Evolutionary conservation across 2,329 filamentous ascomycete genomes (phyloP).

Genomic region (Sporothrix dimorphospora): DNA sequence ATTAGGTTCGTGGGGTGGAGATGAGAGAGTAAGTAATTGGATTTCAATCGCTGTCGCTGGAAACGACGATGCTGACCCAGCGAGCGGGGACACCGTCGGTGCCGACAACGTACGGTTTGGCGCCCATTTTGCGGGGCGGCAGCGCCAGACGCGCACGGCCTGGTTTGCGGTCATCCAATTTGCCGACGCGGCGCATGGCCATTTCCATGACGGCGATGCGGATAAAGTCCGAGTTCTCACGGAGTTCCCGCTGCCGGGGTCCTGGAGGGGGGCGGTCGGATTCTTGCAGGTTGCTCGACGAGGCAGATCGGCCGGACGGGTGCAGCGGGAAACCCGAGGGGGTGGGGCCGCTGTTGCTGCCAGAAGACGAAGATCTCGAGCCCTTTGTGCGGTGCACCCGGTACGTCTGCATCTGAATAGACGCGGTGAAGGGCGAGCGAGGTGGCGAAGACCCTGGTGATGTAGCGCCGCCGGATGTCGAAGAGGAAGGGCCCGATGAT

Average conservation of each 20-base stretch:
- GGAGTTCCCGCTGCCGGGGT: conserved; percentile 66
- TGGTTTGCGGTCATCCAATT: conserved; percentile 67
- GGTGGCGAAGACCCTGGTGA: conserved; percentile 1
- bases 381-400: conserved; percentile 53
- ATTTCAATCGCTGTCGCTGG: neutral
- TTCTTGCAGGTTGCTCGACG: conserved; percentile 13
- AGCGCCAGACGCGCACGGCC: conserved; percentile 69
- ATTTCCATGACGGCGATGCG: conserved; percentile 73
- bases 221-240: conserved; percentile 72
- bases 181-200: conserved; percentile 69
- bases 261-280: conserved; percentile 43
- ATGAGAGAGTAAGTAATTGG: neutral
- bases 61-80: conserved; percentile 52
- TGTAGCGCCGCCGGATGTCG: conserved; percentile 30
- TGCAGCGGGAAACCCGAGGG: neutral
- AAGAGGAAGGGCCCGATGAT: conserved; percentile 2
- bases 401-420: conserved; percentile 74
- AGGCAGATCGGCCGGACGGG: neutral
- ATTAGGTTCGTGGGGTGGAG: conserved; percentile 3
- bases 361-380: neutral
- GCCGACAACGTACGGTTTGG: conserved; percentile 59
- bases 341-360: neutral
- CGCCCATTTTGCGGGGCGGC: conserved; percentile 62
- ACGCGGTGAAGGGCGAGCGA: conserved; percentile 60
- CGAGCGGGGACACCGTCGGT: conserved; percentile 61